A percentile compares a stretch with the other conserved stretches of the same genome.
phyloP scores from a whole-genome alignment of 441 rosid species.

The Biscutella laevigata region DNA sequence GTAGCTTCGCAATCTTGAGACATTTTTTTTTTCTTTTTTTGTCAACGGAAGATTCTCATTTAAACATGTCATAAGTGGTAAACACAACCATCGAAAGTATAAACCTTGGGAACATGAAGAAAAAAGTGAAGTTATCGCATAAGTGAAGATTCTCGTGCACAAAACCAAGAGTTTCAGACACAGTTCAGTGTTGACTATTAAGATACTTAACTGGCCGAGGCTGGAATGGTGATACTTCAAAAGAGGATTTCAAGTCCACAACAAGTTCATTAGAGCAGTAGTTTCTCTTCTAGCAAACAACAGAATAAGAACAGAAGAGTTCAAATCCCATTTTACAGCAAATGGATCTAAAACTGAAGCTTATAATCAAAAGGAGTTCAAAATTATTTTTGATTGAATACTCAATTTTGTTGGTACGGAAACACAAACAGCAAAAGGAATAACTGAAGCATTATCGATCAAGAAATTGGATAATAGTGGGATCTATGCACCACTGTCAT shows the following conservation, averaged over 20 bases:
- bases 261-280: background rate
- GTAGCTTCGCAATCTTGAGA: background rate
- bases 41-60: no score
- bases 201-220: no score
- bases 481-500: conserved; percentile 28
- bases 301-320: background rate
- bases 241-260: background rate
- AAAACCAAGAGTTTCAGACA: no score
- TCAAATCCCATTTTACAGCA: background rate
- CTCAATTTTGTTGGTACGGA: background rate
- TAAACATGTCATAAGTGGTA: no score
- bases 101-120: no score
- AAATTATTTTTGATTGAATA: background rate
- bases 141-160: background rate
- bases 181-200: background rate
- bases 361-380: background rate
- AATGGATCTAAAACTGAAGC: background rate
- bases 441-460: background rate
- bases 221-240: no score
- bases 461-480: no score
- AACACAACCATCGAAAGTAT: no score
- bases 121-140: no score
- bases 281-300: background rate
- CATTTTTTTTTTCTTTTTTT: no score
- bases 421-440: background rate